Evolutionary conservation across 768 basidiomycete genomes (phyloP).

Genomic region (Rhizopogon roseolus): DNA sequence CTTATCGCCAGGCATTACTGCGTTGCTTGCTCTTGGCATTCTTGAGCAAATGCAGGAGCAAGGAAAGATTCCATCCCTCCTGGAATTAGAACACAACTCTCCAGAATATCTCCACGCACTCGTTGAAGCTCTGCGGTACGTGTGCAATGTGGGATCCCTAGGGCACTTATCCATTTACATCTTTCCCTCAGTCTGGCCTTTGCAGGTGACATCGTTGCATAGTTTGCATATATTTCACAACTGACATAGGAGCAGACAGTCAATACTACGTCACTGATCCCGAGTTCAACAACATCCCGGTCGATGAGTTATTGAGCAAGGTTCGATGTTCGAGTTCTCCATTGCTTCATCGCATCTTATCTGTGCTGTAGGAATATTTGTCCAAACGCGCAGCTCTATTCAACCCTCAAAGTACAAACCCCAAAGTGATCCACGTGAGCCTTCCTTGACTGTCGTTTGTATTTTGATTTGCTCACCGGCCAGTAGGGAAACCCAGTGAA

Average conservation of each 20-base stretch:
- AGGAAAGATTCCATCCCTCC: conserved; percentile 60
- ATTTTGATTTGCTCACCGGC: conserved; percentile 6
- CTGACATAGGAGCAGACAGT: conserved; percentile 48
- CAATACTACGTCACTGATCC: conserved; percentile 94
- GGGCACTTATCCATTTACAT: neutral
- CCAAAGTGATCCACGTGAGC: conserved; percentile 61
- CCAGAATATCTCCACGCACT: conserved; percentile 83
- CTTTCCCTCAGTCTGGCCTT: conserved; percentile 52
- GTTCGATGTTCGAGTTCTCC: conserved; percentile 29
- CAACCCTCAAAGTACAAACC: conserved; percentile 60
- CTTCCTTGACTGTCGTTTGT: neutral
- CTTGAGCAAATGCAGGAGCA: conserved; percentile 81
- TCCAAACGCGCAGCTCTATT: conserved; percentile 75
- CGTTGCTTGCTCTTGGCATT: conserved; percentile 89
- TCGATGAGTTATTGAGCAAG: conserved; percentile 81
- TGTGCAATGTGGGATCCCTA: neutral
- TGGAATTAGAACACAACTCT: conserved; percentile 88
- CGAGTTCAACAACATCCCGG: conserved; percentile 69
- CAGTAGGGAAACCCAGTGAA: conserved; percentile 72
- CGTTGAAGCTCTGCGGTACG: conserved; percentile 78
- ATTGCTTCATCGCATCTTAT: neutral
- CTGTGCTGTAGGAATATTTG: conserved; percentile 67
- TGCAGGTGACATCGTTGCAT: conserved; percentile 48
- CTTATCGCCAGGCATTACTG: conserved; percentile 63
- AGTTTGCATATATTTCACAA: neutral